These are phyloP conservation scores for Aureobasidium sp. DNA, from an alignment of 2,329 filamentous ascomycete genomes.

Conservation along the genomic window DNA sequence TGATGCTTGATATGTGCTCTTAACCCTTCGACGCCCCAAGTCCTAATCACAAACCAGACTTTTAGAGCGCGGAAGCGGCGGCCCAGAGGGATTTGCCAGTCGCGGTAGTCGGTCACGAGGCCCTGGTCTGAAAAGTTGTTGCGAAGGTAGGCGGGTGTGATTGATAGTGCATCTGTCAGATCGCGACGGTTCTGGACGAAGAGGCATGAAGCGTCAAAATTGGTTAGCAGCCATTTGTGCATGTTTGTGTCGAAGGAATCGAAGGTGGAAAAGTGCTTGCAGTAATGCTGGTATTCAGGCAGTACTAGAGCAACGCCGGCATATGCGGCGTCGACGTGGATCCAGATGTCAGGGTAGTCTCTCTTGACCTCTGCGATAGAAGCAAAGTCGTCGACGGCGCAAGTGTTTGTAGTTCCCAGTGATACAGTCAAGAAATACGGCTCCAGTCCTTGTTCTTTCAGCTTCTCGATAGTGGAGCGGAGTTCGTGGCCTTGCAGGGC, in stretches of 20 bases:
- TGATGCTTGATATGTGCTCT: conserved; percentile 65
- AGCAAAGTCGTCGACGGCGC: conserved; percentile 74
- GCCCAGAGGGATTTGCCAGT: conserved; percentile 95
- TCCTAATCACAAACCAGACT: conserved; percentile 88
- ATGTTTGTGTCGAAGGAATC: conserved; percentile 93
- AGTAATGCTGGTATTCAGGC: conserved; percentile 69
- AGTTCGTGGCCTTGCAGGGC: conserved; percentile 62
- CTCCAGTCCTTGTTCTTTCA: conserved; percentile 62
- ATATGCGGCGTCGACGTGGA: conserved; percentile 90
- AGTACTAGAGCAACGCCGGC: conserved; percentile 78
- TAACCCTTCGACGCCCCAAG: conserved; percentile 71
- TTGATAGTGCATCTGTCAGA: conserved; percentile 71
- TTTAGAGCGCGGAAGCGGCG: conserved; percentile 83
- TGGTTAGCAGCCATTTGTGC: conserved; percentile 95
- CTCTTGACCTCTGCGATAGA: conserved; percentile 55
- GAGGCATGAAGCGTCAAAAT: conserved; percentile 79
- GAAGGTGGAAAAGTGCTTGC: conserved; percentile 56
- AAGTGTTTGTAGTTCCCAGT: conserved; percentile 81
- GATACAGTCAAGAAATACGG: conserved; percentile 84
- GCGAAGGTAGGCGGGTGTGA: conserved; percentile 73
- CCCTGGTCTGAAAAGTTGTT: conserved; percentile 76
- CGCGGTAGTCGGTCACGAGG: conserved; percentile 86
- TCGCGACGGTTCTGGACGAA: conserved; percentile 69
- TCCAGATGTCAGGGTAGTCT: conserved; percentile 64
- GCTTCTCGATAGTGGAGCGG: conserved; percentile 54